Evolutionary conservation across 495 filamentous ascomycete genomes (phyloP).

Genomic region (Aspergillus steynii): DNA sequence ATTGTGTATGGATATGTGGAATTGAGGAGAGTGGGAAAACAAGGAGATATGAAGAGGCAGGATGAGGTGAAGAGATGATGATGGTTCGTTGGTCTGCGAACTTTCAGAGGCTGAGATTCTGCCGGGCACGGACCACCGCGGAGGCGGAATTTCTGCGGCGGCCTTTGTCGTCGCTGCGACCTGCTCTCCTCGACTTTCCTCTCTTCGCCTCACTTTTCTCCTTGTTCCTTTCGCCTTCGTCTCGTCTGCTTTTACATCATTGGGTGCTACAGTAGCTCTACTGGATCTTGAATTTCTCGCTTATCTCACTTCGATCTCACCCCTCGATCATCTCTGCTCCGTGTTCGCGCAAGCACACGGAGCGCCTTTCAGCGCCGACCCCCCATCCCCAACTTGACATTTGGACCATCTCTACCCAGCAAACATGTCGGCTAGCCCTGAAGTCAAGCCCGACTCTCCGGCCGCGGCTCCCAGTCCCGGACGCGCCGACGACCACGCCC

Average conservation of each 20-base stretch:
- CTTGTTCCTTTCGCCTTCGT: not conserved
- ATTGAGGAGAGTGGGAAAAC: not conserved
- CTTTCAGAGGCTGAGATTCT: constrained; percentile 13
- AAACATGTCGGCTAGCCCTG: constrained; percentile 46
- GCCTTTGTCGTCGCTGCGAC: not conserved
- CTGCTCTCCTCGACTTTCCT: not conserved
- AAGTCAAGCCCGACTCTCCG: constrained; percentile 28
- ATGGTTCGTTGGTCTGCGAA: not conserved
- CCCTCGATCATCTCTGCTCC: not conserved
- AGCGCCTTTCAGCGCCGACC: not conserved
- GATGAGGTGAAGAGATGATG: not conserved
- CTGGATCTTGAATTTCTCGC: not conserved
- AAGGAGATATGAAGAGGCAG: constrained; percentile 6
- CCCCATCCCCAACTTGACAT: not conserved
- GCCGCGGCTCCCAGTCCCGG: constrained; percentile 24
- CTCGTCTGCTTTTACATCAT: constrained; percentile 3
- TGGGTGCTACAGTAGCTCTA: not conserved
- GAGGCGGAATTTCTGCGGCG: constrained; percentile 21
- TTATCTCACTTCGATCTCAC: not conserved
- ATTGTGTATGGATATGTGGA: constrained; percentile 30
- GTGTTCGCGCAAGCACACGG: not conserved
- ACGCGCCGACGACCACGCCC: constrained; percentile 25
- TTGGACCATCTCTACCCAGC: not conserved
- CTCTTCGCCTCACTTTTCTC: constrained; percentile 7
- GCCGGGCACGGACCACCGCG: constrained; percentile 21